phyloP scores from a whole-genome alignment of 352 stramenopile species.

The Blastocystis sp. region DNA sequence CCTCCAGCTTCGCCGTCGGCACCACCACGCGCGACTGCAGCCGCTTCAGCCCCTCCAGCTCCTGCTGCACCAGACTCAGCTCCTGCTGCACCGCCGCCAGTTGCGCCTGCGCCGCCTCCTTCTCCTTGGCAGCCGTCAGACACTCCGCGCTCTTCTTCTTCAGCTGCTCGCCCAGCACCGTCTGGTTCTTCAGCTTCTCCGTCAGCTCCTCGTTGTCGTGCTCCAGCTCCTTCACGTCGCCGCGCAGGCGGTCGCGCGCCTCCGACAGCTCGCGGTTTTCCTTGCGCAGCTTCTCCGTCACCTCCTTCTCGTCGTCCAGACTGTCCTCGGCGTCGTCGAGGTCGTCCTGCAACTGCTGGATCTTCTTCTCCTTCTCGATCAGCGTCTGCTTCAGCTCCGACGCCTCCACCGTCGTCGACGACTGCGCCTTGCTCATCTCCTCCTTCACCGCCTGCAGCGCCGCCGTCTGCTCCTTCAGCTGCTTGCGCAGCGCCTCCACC shows the following conservation, averaged over 20 bases:
- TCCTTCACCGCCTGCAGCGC: constrained; percentile 10
- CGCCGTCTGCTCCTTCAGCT: constrained; percentile 7
- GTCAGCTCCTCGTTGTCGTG: constrained; percentile 52
- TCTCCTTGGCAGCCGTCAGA: neutral
- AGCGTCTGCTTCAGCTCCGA: constrained; percentile 29
- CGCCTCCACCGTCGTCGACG: constrained; percentile 2
- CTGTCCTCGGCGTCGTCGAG: constrained; percentile 42
- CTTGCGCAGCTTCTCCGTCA: constrained; percentile 51
- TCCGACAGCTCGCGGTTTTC: constrained; percentile 57
- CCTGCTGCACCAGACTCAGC: constrained; percentile 1
- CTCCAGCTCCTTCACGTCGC: constrained; percentile 60
- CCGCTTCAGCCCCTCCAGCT: neutral
- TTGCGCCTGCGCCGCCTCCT: neutral
- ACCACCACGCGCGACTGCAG: neutral
- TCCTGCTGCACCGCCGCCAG: neutral
- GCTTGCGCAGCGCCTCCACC: neutral
- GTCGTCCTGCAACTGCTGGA: constrained; percentile 33
- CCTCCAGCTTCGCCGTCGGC: constrained; percentile 6
- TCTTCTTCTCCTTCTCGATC: constrained; percentile 14
- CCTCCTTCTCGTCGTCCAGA: constrained; percentile 54
- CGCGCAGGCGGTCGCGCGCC: constrained; percentile 20
- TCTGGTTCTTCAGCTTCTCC: constrained; percentile 28
- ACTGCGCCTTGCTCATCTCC: constrained; percentile 19
- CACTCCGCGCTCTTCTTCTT: neutral
- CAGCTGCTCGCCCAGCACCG: constrained; percentile 1